Percentiles rank a stretch among this genome's conserved stretches.
Evolutionary conservation across 441 rosid species (phyloP).

Genomic region (Jatropha podagrica): DNA sequence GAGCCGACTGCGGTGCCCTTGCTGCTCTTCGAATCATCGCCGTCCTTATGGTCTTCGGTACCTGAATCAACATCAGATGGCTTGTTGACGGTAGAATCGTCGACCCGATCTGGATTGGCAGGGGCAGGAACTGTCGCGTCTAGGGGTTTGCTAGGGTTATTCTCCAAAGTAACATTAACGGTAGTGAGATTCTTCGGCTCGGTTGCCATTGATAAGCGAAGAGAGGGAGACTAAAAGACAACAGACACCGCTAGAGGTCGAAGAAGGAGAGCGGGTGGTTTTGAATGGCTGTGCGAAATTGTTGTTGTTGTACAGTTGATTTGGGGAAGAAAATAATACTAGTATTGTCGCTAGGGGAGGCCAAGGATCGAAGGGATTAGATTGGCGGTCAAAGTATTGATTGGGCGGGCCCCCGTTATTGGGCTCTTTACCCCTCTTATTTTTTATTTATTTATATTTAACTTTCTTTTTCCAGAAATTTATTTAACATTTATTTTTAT

Average conservation of each 20-base stretch:
- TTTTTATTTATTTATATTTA: too few species aligned
- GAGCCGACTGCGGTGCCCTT: conserved; percentile 22
- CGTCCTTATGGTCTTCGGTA: conserved; percentile 18
- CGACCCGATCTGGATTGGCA: conserved; percentile 35
- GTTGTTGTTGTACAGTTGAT: not conserved
- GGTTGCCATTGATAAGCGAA: conserved; percentile 38
- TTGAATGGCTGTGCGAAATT: not conserved
- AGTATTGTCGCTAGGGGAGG: not conserved
- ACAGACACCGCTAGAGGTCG: not conserved
- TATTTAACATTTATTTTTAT: too few species aligned
- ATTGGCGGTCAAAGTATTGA: not conserved
- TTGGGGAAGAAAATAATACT: not conserved
- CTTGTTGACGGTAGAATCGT: conserved; percentile 25
- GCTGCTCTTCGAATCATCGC: conserved; percentile 31
- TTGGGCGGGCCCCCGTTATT: not conserved
- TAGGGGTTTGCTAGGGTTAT: conserved; percentile 36
- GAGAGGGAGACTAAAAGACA: not conserved
- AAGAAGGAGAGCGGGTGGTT: not conserved
- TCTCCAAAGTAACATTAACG: conserved; percentile 12
- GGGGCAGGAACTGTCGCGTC: conserved; percentile 26
- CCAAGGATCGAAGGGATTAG: not conserved
- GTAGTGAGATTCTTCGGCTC: conserved; percentile 32
- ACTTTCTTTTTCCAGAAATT: too few species aligned
- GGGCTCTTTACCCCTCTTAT: too few species aligned
- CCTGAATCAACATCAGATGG: conserved; percentile 15